A percentile compares a stretch with the other conserved stretches of the same genome.
phyloP scores from a whole-genome alignment of 441 rosid genomes.

The Adansonia rubrostipa region DNA sequence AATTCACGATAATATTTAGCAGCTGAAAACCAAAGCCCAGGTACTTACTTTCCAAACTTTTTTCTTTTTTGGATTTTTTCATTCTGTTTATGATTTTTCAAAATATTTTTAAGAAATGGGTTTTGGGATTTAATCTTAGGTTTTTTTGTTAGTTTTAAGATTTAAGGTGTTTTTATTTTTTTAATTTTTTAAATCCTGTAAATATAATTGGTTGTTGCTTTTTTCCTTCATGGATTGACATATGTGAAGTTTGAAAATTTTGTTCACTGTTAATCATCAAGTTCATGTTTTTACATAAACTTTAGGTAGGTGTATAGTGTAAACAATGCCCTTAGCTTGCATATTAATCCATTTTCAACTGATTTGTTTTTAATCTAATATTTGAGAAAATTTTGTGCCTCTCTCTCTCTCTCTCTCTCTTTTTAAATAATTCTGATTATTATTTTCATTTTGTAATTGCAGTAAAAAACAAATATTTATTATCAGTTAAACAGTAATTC shows the following conservation, averaged over 20 bases:
- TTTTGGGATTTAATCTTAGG: conserved; percentile 17
- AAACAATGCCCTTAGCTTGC: not conserved
- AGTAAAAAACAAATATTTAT: conserved; percentile 11
- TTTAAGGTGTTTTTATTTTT: not conserved
- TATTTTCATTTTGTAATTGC: conserved; percentile 24
- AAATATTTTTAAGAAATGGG: not conserved
- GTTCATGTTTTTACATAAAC: not conserved
- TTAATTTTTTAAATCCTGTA: no score
- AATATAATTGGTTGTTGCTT: no score
- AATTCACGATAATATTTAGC: conserved; percentile 23
- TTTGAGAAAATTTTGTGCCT: not conserved
- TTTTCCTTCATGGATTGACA: no score
- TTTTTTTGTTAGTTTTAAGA: not conserved
- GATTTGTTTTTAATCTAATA: not conserved
- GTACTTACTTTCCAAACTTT: conserved; percentile 3
- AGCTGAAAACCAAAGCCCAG: conserved; percentile 22
- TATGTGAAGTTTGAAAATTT: no score
- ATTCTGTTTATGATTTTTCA: not conserved
- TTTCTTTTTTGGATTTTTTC: not conserved
- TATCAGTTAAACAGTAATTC: not conserved
- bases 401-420: not conserved
- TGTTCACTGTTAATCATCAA: not conserved
- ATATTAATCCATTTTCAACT: not conserved
- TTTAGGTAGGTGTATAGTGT: not conserved
- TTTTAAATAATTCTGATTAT: not conserved